phyloP scores from a whole-genome alignment of 768 basidiomycete genomes.

The Leucocoprinus birnbaumii region DNA sequence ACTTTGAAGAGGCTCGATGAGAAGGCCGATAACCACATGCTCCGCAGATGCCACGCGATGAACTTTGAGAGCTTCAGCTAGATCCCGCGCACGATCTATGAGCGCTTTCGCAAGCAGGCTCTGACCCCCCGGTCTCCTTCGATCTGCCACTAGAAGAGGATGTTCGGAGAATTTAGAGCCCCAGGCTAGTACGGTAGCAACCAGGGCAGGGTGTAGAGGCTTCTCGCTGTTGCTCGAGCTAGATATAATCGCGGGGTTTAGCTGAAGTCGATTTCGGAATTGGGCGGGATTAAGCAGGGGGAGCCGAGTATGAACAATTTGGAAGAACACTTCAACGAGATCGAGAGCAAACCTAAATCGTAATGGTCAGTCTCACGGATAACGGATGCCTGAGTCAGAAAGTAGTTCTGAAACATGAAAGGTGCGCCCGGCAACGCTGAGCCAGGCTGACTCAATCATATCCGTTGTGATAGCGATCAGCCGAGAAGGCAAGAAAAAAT shows the following conservation, averaged over 20 bases:
- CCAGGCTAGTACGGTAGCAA: constrained; percentile 89
- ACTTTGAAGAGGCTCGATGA: constrained; percentile 83
- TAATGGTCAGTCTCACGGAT: constrained; percentile 12
- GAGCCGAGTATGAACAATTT: constrained; percentile 85
- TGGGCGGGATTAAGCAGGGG: constrained; percentile 83
- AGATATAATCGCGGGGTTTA: constrained; percentile 30
- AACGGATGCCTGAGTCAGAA: background rate
- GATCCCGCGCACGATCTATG: constrained; percentile 78
- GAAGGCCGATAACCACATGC: constrained; percentile 76
- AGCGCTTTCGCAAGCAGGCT: constrained; percentile 77
- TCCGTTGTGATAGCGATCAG: constrained; percentile 23
- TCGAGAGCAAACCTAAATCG: constrained; percentile 80
- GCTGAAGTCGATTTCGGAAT: constrained; percentile 70
- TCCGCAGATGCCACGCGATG: constrained; percentile 78
- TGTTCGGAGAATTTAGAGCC: constrained; percentile 95
- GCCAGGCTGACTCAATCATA: background rate
- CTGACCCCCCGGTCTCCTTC: constrained; percentile 64
- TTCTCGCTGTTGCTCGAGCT: constrained; percentile 28
- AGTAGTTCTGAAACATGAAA: background rate
- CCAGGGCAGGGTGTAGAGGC: constrained; percentile 64
- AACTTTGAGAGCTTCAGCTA: constrained; percentile 85
- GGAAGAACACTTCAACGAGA: constrained; percentile 93
- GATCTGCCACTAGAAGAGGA: constrained; percentile 76
- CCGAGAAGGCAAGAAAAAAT: constrained; percentile 20
- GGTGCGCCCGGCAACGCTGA: background rate